phyloP scores from a whole-genome alignment of 2,329 filamentous ascomycete genomes.

The Sclerotinia glacialis region DNA sequence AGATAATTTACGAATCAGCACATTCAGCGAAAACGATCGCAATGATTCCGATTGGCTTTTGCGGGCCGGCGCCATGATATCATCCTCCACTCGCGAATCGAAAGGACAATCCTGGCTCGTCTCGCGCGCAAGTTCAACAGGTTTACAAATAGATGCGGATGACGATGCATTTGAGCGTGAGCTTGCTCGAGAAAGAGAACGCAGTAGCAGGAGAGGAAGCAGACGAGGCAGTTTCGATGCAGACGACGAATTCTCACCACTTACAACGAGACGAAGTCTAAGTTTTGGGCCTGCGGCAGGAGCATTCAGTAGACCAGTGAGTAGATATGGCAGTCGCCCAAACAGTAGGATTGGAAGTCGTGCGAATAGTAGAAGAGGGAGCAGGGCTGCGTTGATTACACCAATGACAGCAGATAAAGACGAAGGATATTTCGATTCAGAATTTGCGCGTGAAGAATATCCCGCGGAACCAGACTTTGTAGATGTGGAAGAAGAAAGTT shows the following conservation, averaged over 20 bases:
- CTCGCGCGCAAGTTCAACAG: conserved; percentile 63
- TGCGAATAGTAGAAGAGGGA: conserved; percentile 15
- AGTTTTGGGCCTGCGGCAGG: conserved; percentile 41
- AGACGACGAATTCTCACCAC: conserved; percentile 41
- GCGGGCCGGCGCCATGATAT: conserved; percentile 60
- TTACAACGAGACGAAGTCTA: conserved; percentile 35
- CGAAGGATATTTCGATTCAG: conserved; percentile 46
- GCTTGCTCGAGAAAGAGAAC: conserved; percentile 50
- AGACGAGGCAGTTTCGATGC: conserved; percentile 40
- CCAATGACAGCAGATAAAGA: conserved; percentile 46
- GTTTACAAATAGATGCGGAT: conserved; percentile 52
- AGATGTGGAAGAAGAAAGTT: conserved; percentile 58
- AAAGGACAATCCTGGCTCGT: conserved; percentile 69
- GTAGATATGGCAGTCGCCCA: conserved; percentile 47
- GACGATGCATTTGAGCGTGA: conserved; percentile 54
- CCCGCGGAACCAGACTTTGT: conserved; percentile 60
- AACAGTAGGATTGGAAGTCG: conserved; percentile 36
- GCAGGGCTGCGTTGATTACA: conserved; percentile 38
- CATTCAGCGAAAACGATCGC: conserved; percentile 40
- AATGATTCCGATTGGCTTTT: conserved; percentile 64
- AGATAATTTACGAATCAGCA: conserved; percentile 34
- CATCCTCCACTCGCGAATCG: conserved; percentile 60
- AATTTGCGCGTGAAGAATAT: conserved; percentile 39
- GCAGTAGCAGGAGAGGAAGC: conserved; percentile 42
- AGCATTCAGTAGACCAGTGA: conserved; percentile 48